phyloP scores from a whole-genome alignment of 176 grass and related monocot species.

The Elymus sibiricus region DNA sequence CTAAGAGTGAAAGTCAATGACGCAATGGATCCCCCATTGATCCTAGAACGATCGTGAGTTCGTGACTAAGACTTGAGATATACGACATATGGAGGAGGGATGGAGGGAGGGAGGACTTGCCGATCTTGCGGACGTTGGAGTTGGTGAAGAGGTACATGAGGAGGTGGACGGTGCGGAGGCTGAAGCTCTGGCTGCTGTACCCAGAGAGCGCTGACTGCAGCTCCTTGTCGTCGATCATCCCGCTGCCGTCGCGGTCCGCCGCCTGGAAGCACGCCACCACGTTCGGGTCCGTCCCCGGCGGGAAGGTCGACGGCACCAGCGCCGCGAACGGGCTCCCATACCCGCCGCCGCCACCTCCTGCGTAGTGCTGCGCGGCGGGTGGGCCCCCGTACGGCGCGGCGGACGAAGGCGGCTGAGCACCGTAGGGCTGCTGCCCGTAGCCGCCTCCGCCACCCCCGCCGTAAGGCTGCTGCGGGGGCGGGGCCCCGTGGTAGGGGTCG shows the following conservation, averaged over 20 bases:
- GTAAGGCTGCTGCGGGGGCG: slow-evolving; percentile 13
- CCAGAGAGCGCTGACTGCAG: slow-evolving; percentile 83
- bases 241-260: slow-evolving; percentile 83
- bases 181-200: slow-evolving; percentile 83
- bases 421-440: slow-evolving; percentile 35
- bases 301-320: slow-evolving; percentile 71
- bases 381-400: slow-evolving; percentile 1
- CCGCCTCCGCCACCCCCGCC: slow-evolving; percentile 30
- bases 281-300: slow-evolving; percentile 83
- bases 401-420: not conserved
- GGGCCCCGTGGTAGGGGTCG: not conserved
- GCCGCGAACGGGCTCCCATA: slow-evolving; percentile 59
- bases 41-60: not conserved
- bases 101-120: not conserved
- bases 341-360: not conserved
- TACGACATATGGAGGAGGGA: not conserved
- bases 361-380: not conserved
- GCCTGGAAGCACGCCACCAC: slow-evolving; percentile 93
- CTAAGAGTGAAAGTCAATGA: not conserved
- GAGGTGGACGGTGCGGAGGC: slow-evolving; percentile 86
- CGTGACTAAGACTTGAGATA: not conserved
- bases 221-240: slow-evolving; percentile 93
- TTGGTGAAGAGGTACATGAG: slow-evolving; percentile 98
- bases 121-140: slow-evolving; percentile 84
- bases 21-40: not conserved